Evolutionary conservation across 2,329 filamentous ascomycete genomes (phyloP).

Genomic region (Neopestalotiopsis sp.): DNA sequence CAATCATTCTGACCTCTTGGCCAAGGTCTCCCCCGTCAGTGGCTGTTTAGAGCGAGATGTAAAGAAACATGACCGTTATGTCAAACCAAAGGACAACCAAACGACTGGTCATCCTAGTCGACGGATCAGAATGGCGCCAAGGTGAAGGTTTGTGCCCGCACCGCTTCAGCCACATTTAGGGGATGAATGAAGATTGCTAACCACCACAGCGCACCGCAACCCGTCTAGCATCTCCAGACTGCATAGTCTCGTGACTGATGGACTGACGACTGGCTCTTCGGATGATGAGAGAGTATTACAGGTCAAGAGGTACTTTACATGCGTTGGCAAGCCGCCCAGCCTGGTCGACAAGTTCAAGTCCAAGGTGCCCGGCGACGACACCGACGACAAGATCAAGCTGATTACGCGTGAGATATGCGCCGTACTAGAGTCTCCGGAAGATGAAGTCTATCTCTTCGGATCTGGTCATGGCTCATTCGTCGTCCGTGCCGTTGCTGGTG

Average conservation of each 20-base stretch:
- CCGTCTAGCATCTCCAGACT: neutral
- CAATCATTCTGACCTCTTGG: neutral
- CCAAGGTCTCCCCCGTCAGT: neutral
- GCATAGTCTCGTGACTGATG: conserved; percentile 7
- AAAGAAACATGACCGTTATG: neutral
- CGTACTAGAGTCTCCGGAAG: conserved; percentile 19
- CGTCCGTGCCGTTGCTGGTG: conserved; percentile 42
- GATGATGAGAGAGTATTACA: neutral
- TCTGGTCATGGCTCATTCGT: conserved; percentile 45
- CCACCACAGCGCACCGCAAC: neutral
- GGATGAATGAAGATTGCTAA: neutral
- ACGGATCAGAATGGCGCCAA: conserved; percentile 2
- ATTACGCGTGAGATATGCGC: neutral
- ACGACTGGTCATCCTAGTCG: conserved; percentile 1
- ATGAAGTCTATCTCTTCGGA: conserved; percentile 46
- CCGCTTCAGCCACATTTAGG: neutral
- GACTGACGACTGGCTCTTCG: neutral
- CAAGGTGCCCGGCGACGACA: conserved; percentile 4
- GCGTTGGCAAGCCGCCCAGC: neutral
- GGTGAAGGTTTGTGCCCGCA: neutral
- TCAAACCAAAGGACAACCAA: neutral
- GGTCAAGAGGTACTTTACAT: neutral
- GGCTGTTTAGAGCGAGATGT: neutral
- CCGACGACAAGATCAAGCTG: conserved; percentile 5
- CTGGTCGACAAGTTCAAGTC: conserved; percentile 7